Percentiles rank a stretch among this genome's conserved stretches.
phyloP scores from a whole-genome alignment of 2,329 filamentous ascomycete genomes.

The Tolypocladium tundrense region DNA sequence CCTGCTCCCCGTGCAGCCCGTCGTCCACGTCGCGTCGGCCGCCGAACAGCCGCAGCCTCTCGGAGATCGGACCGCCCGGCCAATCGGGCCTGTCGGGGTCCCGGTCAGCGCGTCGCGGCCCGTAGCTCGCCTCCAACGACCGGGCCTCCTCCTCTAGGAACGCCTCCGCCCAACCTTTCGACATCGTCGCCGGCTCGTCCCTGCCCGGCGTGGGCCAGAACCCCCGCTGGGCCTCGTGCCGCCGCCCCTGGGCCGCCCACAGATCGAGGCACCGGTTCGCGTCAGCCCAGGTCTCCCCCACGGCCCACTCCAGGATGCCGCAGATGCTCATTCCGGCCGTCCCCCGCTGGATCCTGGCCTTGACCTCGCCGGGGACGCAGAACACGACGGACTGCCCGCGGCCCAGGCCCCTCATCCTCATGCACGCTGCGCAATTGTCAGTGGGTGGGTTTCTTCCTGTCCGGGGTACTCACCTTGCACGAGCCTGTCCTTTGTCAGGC shows the following conservation, averaged over 20 bases:
- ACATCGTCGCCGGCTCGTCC: too few species aligned
- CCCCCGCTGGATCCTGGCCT: constrained; percentile 32
- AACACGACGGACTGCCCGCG: constrained; percentile 56
- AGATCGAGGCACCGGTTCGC: constrained; percentile 27
- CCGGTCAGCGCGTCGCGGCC: constrained; percentile 14
- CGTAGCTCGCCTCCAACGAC: constrained; percentile 41
- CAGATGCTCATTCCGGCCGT: constrained; percentile 28
- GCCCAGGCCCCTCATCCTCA: constrained; percentile 61
- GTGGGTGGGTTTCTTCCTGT: constrained; percentile 11
- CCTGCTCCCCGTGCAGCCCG: constrained; percentile 44
- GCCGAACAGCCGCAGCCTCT: background rate
- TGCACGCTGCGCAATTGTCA: constrained; percentile 40
- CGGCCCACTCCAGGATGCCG: constrained; percentile 50
- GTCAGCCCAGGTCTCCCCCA: constrained; percentile 37
- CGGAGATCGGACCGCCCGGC: too few species aligned
- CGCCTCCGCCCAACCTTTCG: constrained; percentile 17
- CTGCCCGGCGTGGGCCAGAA: too few species aligned
- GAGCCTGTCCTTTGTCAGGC: constrained; percentile 56
- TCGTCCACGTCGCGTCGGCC: background rate
- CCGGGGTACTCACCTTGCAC: constrained; percentile 44
- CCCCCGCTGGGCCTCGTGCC: constrained; percentile 30
- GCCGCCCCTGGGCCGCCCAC: constrained; percentile 4
- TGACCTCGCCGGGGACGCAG: constrained; percentile 48
- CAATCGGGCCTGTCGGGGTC: too few species aligned
- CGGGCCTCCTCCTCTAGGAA: constrained; percentile 48